Evolutionary conservation across 495 filamentous ascomycete genomes (phyloP), one percentile per base, ranked within the genome.

Genomic region (Tuber indicum): DNA sequence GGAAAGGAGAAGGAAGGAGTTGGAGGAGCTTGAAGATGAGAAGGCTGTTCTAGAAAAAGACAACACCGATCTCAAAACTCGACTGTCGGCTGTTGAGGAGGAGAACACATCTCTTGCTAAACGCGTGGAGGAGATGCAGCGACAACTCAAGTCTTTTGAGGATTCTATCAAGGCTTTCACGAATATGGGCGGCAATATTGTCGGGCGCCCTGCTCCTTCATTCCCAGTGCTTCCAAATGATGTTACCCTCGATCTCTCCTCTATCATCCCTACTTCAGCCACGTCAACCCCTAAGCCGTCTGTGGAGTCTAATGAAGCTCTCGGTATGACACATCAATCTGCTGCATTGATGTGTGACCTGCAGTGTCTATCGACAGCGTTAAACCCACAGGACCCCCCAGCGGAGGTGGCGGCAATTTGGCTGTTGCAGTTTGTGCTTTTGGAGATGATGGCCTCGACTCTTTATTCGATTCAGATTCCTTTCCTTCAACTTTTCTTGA

Each of bases 321-420:
- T 92, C 89, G 93, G 96, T 88, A 86, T 89, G 96, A 94, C 94
- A 98, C 95, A 97, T 97, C 95, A 97, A 97, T 93, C 96, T 97
- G 96, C 96, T 88, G 95, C 89, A 94, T 91, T 97, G 94, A 97
- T 98, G 95, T 98, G 93, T 88, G 96, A 95, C 96, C 96, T 97
- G 96, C 96, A 91, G 96, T 99, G 96, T 98, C 96, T 83, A 82
- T 77, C 79, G 82, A 79, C 52, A 79, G 73, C 76, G 74, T 32
- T 66, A 66, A 66, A 66, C 58, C 32, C 58, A 36, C 58, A 36
- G 58, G 32, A 66, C 12, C 78, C 78, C 52, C 79, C 77, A 71
- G 49, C 62, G 78, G 78, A 80, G 73, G 39, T 80, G 75, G 79
- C 32, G 36, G 58, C 58, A 6, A 66, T 66, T 49, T 80, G 78